phyloP scores from a whole-genome alignment of 2,329 filamentous ascomycete species.

The Aspergillus tubingensis region DNA sequence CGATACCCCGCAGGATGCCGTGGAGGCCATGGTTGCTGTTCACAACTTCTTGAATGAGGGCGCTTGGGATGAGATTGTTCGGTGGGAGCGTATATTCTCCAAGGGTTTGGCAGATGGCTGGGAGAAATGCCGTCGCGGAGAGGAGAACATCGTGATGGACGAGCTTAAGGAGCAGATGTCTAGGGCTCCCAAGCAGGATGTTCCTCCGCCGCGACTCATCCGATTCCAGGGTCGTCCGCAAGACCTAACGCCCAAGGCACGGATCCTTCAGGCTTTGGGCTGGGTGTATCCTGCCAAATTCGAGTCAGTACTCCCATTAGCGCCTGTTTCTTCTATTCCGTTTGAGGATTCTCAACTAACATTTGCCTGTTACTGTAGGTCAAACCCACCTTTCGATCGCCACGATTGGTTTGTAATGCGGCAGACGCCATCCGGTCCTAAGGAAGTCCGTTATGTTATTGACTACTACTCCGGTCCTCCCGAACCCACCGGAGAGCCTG shows the following conservation, averaged over 20 bases:
- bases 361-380: conserved; percentile 47
- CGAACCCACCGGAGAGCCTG: conserved; percentile 82
- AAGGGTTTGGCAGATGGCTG: conserved; percentile 72
- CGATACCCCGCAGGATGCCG: conserved; percentile 88
- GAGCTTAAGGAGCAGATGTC: conserved; percentile 54
- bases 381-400: conserved; percentile 87
- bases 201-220: conserved; percentile 68
- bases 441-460: conserved; percentile 90
- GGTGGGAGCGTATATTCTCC: conserved; percentile 86
- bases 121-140: conserved; percentile 72
- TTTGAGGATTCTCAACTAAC: background rate
- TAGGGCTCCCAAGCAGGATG: conserved; percentile 31
- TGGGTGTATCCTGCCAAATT: conserved; percentile 78
- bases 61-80: conserved; percentile 91
- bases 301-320: conserved; percentile 54
- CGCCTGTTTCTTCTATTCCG: background rate
- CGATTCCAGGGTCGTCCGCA: conserved; percentile 87
- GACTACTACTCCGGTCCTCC: conserved; percentile 89
- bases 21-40: conserved; percentile 95
- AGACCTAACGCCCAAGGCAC: conserved; percentile 89
- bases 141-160: conserved; percentile 63
- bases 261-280: conserved; percentile 77
- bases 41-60: conserved; percentile 99
- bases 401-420: conserved; percentile 96
- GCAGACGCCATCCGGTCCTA: conserved; percentile 64